Conservation (phyloP, 257 asterid species). For the Nicotiana knightiana region DNA sequence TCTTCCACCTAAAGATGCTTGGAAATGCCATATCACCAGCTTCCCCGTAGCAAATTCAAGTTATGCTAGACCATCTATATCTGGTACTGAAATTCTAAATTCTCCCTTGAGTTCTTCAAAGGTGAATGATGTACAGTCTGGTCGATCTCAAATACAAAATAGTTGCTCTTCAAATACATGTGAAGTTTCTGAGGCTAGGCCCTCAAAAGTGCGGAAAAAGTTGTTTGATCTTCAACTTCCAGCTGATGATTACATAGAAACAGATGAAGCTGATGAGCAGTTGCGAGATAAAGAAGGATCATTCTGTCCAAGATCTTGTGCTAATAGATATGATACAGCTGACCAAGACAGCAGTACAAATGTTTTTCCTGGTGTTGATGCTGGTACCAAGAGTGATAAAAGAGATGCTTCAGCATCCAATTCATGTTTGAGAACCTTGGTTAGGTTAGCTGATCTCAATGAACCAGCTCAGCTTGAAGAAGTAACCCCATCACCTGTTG, state of each 20-base stretch:
- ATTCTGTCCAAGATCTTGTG: conserved; percentile 25
- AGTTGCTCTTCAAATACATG: conserved; percentile 40
- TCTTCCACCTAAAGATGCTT: conserved; percentile 55
- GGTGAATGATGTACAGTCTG: conserved; percentile 32
- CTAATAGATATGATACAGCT: conserved; percentile 26
- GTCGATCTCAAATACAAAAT: conserved; percentile 38
- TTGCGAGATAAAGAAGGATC: conserved; percentile 27
- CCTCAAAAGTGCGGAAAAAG: conserved; percentile 74
- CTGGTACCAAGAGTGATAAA: conserved; percentile 18
- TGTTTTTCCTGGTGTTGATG: conserved; percentile 14
- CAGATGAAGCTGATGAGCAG: conserved; percentile 49
- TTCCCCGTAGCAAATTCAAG: conserved; percentile 52
- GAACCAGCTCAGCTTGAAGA: conserved; percentile 72
- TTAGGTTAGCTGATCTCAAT: conserved; percentile 73
- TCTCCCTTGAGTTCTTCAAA: conserved; percentile 73
- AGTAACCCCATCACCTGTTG: conserved; percentile 28
- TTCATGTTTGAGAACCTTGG: conserved; percentile 34
- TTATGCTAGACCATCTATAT: conserved; percentile 40
- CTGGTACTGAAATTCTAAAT: conserved; percentile 46
- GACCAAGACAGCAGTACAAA: conserved; percentile 23
- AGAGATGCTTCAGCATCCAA: conserved; percentile 38
- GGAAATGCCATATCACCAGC: conserved; percentile 53
- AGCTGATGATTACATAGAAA: conserved; percentile 68
- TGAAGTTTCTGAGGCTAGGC: conserved; percentile 58
- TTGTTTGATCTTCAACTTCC: conserved; percentile 90